These are phyloP conservation scores for Paracoccidioides brasiliensis DNA, from an alignment of 2,329 filamentous ascomycete species.

Conservation along the genomic window DNA sequence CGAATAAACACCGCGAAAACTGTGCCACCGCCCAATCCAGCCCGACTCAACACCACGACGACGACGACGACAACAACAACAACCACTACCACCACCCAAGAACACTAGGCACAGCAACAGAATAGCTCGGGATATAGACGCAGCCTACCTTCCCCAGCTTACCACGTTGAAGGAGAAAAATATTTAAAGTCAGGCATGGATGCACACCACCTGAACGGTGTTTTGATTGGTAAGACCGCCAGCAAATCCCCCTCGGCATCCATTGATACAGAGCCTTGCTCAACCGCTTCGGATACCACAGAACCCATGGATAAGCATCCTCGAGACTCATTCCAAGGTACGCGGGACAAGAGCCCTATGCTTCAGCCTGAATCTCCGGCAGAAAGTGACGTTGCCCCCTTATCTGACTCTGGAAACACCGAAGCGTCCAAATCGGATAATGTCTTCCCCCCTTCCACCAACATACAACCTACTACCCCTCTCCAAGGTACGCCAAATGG, in stretches of 20 bases:
- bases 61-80: too few relatives aligned
- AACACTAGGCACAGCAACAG: neutral
- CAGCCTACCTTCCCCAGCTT: neutral
- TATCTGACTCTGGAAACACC: neutral
- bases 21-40: neutral
- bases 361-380: neutral
- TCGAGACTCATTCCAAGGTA: neutral
- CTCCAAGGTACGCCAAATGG: conserved; percentile 5
- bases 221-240: neutral
- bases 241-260: neutral
- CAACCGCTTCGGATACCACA: neutral
- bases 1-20: neutral
- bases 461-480: conserved; percentile 1
- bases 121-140: neutral
- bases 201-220: neutral
- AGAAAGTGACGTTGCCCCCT: neutral
- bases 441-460: neutral
- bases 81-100: neutral
- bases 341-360: neutral
- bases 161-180: neutral
- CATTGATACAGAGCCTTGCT: neutral
- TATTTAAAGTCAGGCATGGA: neutral
- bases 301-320: neutral
- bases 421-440: neutral
- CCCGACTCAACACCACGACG: neutral